Evolutionary conservation across 106 monocot species (phyloP), one percentile per base, ranked within the genome.

Genomic region (Acorus gramineus): DNA sequence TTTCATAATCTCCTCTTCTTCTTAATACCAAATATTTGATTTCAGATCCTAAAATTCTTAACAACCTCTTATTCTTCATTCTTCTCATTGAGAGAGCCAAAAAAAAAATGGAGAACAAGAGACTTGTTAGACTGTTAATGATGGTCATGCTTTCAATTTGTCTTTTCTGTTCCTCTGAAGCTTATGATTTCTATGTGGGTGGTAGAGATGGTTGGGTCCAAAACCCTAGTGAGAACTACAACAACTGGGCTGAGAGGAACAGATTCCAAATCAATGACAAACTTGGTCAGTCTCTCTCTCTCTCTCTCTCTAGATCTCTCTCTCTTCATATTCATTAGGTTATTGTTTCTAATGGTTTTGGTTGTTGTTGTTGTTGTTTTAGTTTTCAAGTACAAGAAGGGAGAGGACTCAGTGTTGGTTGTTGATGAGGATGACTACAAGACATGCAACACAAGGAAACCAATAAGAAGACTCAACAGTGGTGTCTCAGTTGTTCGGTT

Each of bases 351-450:
- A 4, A 13, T 10, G 4, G 10, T 55, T 10, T 10, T n/a, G 4
- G 55, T 13, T 55, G 4, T 55, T 57, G 63, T 8, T 55, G 8
- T 62, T 63, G 5, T n/a, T 49, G 54, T 67, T 57, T 67, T 65
- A 95, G 94, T 95, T 50, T 95, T 95, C 58, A 84, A 69, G 63
- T 95, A 86, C 77, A 73, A 76, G 62, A 80, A 77, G 49, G 73
- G 66, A 10, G 67, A 65, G 44, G 78, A 88, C 66, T 85, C 85
- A 1, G 88, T 88, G 10, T 71, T 93, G 14, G 60, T 76, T 10
- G 85, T 93, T 3, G 68, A 28, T 8, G 63, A 79, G 56, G 64
- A 72, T 5, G 81, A 71, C 64, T 92, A 82, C 66, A 68, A 77
- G 42, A 55, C 79, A 42, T 92, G 91, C 84, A 79, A 81, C 67